Conservation (phyloP, 495 filamentous ascomycete species). For the Aspergillus conjunctus region DNA sequence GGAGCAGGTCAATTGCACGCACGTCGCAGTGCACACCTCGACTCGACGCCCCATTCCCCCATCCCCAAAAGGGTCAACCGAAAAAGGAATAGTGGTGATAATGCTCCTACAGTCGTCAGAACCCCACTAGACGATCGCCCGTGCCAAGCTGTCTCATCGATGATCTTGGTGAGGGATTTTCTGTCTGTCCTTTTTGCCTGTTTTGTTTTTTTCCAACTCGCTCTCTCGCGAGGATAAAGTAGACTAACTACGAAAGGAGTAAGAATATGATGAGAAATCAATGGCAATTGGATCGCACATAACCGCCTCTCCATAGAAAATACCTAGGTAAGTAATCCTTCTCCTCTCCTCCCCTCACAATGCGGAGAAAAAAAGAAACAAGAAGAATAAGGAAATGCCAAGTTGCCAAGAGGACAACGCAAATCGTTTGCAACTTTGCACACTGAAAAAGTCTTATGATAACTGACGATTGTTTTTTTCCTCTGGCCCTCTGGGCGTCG, state of each 20-base stretch:
- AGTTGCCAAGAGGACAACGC: slow-evolving; percentile 1
- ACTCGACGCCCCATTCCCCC: neutral
- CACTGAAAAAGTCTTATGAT: too few relatives aligned
- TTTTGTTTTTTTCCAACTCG: slow-evolving; percentile 4
- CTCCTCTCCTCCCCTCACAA: neutral
- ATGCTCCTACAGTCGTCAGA: slow-evolving; percentile 9
- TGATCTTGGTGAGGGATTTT: slow-evolving; percentile 38
- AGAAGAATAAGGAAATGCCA: neutral
- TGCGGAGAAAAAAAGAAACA: neutral
- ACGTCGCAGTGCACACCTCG: too few relatives aligned
- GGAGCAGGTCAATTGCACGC: neutral
- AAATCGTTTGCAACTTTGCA: neutral
- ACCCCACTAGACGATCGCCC: slow-evolving; percentile 31
- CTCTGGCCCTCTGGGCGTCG: neutral
- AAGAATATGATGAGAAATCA: neutral
- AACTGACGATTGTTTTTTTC: neutral
- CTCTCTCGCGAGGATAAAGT: slow-evolving; percentile 1
- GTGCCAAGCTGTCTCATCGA: slow-evolving; percentile 37
- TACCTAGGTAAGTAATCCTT: neutral
- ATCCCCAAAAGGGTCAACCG: neutral
- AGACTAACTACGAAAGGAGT: neutral
- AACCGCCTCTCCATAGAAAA: neutral
- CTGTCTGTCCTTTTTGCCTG: slow-evolving; percentile 14
- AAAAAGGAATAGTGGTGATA: neutral
- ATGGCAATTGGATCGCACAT: slow-evolving; percentile 2